phyloP scores from a whole-genome alignment of 2,329 filamentous ascomycete species.

The Ciborinia camelliae region DNA sequence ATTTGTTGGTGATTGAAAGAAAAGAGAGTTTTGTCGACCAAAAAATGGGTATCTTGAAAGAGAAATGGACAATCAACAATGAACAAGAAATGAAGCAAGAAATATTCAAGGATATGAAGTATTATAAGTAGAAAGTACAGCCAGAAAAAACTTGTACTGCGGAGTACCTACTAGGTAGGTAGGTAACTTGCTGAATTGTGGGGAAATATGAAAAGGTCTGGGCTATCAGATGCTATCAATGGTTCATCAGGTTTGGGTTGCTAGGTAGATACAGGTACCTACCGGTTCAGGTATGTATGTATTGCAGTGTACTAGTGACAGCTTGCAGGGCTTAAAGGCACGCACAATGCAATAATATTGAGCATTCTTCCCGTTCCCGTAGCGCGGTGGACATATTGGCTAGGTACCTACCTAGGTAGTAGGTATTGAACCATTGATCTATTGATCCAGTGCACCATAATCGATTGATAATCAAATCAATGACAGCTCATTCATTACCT shows the following conservation, averaged over 20 bases:
- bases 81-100: not conserved
- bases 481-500: conserved; percentile 9
- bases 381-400: not conserved
- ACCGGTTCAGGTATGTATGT: no score
- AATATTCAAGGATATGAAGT: not conserved
- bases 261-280: no score
- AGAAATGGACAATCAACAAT: not conserved
- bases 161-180: no score
- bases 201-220: not conserved
- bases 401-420: no score
- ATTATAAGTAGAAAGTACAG: not conserved
- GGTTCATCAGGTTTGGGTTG: no score
- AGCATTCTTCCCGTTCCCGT: not conserved
- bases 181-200: not conserved
- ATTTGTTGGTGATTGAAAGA: not conserved
- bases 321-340: conserved; percentile 1
- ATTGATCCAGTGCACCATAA: not conserved
- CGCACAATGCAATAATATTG: not conserved
- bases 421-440: no score
- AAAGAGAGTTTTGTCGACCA: not conserved
- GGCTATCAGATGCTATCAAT: not conserved
- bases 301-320: not conserved
- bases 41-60: not conserved
- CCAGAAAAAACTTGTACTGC: not conserved
- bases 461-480: conserved; percentile 14